Evolutionary conservation across 768 basidiomycete genomes (phyloP).

Genomic region (Boletus reticulatus): DNA sequence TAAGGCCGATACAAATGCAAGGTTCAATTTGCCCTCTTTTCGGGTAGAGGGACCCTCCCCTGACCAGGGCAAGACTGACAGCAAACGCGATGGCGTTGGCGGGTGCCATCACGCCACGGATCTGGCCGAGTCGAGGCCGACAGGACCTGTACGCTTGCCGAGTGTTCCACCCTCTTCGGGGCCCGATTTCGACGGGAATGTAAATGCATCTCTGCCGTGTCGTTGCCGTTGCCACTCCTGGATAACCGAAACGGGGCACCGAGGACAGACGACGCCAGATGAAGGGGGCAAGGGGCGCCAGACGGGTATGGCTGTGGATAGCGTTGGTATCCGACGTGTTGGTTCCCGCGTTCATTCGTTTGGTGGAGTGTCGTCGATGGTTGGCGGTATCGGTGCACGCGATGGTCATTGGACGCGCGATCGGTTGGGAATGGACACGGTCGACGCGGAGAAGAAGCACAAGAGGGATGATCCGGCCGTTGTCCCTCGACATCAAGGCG

Average conservation of each 20-base stretch:
- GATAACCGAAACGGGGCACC: not conserved
- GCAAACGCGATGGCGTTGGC: not conserved
- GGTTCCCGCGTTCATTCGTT: not conserved
- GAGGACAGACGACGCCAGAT: not conserved
- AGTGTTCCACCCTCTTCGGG: not conserved
- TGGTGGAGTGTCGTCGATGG: not conserved
- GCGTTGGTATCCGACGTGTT: not conserved
- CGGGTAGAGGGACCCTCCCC: conserved; percentile 17
- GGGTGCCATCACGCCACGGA: not conserved
- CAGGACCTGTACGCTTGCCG: not conserved
- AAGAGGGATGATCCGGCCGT: conserved; percentile 18
- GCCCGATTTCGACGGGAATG: not conserved
- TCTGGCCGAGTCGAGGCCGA: not conserved
- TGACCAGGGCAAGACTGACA: not conserved
- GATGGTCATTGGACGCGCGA: not conserved
- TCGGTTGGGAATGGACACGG: not conserved
- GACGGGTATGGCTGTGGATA: not conserved
- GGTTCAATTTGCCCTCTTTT: conserved; percentile 18
- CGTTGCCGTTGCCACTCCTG: not conserved
- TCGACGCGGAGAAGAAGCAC: not conserved
- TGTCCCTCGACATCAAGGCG: not conserved
- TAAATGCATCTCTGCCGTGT: not conserved
- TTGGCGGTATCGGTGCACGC: not conserved
- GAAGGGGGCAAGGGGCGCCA: not conserved
- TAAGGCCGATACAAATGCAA: not conserved